Conservation (phyloP, 1,284 basidiomycete genomes). For the Ustilago xerochloae region DNA sequence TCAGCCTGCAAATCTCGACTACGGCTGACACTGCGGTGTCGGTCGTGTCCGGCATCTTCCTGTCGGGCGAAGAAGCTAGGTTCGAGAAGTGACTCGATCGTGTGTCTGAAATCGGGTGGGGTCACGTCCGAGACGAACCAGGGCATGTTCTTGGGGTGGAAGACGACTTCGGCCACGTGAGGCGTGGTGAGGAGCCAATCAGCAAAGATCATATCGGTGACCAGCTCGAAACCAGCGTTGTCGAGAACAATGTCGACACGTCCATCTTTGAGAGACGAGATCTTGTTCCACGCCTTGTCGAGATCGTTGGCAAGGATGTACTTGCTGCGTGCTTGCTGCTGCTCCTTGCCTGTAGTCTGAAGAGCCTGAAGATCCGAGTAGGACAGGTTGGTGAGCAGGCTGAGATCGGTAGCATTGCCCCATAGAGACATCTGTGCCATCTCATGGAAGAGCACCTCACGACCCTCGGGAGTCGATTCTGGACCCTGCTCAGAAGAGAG, state of each 20-base stretch:
- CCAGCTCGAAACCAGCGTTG: slow-evolving; percentile 92
- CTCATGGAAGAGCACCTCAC: slow-evolving; percentile 77
- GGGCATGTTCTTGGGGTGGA: slow-evolving; percentile 67
- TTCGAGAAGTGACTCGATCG: slow-evolving; percentile 70
- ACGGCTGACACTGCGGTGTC: slow-evolving; percentile 44
- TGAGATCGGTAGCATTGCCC: slow-evolving; percentile 76
- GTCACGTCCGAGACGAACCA: slow-evolving; percentile 66
- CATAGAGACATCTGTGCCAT: slow-evolving; percentile 87
- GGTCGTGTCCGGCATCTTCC: slow-evolving; percentile 30
- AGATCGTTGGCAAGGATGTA: slow-evolving; percentile 89
- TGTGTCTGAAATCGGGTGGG: slow-evolving; percentile 64
- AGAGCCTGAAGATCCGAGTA: slow-evolving; percentile 82
- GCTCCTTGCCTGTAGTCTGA: slow-evolving; percentile 78
- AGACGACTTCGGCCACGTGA: slow-evolving; percentile 60
- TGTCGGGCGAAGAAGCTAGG: slow-evolving; percentile 72
- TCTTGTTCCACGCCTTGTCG: slow-evolving; percentile 78
- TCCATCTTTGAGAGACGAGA: slow-evolving; percentile 74
- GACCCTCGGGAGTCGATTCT: slow-evolving; percentile 45
- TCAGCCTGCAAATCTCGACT: slow-evolving; percentile 47
- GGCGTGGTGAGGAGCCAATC: slow-evolving; percentile 75
- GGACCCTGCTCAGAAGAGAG: slow-evolving; percentile 30
- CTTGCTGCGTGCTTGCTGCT: slow-evolving; percentile 68
- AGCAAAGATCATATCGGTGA: slow-evolving; percentile 92
- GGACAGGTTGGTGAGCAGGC: slow-evolving; percentile 81
- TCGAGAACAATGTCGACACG: slow-evolving; percentile 90